phyloP scores from a whole-genome alignment of 2,329 filamentous ascomycete genomes.

The Verticillium albo-atrum region DNA sequence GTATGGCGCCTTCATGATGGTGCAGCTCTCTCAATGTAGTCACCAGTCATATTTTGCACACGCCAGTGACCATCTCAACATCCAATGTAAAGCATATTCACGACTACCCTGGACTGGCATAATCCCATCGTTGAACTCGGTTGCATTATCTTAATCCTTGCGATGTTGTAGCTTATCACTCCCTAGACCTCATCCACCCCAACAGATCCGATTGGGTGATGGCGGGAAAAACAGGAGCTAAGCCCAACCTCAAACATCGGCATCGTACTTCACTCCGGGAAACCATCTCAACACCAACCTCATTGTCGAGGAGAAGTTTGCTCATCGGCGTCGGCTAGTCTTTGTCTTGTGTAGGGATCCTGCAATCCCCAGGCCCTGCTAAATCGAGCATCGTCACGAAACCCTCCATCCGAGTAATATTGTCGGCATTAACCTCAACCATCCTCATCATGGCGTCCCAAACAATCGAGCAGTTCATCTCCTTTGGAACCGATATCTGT shows the following conservation, averaged over 20 bases:
- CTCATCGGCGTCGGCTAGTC: no score
- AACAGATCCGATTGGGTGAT: neutral
- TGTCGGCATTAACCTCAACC: neutral
- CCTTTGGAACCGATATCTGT: conserved; percentile 44
- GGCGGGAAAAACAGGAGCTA: neutral
- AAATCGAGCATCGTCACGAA: neutral
- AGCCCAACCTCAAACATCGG: neutral
- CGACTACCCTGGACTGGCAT: no score
- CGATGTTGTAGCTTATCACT: neutral
- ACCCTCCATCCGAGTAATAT: neutral
- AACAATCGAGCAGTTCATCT: conserved; percentile 30
- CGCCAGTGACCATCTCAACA: no score
- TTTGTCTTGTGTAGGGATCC: neutral
- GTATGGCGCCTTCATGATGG: no score
- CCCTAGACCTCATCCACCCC: neutral
- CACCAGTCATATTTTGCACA: no score
- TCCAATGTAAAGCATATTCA: no score
- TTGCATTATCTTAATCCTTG: neutral
- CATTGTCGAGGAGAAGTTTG: neutral
- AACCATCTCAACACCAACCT: neutral
- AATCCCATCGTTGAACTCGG: no score
- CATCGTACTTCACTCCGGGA: neutral
- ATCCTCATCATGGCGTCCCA: neutral
- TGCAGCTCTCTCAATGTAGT: no score
- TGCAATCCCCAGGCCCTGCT: neutral